Percentiles rank a stretch among this genome's conserved stretches.
Evolutionary conservation across 2,329 filamentous ascomycete genomes (phyloP).

Genomic region (Alternaria triticimaculans): DNA sequence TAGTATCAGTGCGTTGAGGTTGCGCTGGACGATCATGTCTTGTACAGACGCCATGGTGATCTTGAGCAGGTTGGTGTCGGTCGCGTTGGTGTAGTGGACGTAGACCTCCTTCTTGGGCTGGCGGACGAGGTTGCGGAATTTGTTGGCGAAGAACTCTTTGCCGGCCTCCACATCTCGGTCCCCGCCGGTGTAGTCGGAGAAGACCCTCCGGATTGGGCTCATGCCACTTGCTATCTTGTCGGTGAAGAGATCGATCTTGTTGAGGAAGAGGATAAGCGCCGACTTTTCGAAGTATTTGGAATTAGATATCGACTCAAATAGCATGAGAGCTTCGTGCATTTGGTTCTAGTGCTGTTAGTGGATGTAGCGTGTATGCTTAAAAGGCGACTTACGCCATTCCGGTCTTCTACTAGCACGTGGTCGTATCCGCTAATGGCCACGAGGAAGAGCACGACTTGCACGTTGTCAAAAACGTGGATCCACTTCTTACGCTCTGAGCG

Average conservation of each 20-base stretch:
- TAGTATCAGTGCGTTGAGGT: conserved; percentile 58
- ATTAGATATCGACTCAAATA: conserved; percentile 61
- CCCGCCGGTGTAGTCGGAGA: conserved; percentile 57
- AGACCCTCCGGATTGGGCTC: conserved; percentile 57
- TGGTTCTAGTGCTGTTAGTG: conserved; percentile 52
- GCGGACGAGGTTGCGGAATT: conserved; percentile 59
- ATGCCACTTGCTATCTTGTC: conserved; percentile 57
- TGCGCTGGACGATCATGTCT: conserved; percentile 62
- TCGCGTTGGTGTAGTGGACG: conserved; percentile 61
- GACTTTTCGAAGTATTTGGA: conserved; percentile 60
- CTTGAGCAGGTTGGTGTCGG: conserved; percentile 63
- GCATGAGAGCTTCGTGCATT: conserved; percentile 62
- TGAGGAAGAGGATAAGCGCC: conserved; percentile 60
- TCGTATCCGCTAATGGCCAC: conserved; percentile 97
- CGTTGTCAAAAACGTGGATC: conserved; percentile 96
- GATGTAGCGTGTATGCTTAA: background rate
- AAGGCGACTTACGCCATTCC: conserved; percentile 77
- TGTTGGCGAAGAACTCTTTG: conserved; percentile 58
- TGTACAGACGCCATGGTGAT: conserved; percentile 62
- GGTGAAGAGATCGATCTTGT: conserved; percentile 61
- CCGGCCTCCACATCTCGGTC: conserved; percentile 56
- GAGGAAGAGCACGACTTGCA: conserved; percentile 89
- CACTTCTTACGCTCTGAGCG: conserved; percentile 95
- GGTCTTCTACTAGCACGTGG: conserved; percentile 94
- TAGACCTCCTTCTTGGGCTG: conserved; percentile 60